phyloP scores from a whole-genome alignment of 768 basidiomycete genomes.

The Calvatia gigantea region DNA sequence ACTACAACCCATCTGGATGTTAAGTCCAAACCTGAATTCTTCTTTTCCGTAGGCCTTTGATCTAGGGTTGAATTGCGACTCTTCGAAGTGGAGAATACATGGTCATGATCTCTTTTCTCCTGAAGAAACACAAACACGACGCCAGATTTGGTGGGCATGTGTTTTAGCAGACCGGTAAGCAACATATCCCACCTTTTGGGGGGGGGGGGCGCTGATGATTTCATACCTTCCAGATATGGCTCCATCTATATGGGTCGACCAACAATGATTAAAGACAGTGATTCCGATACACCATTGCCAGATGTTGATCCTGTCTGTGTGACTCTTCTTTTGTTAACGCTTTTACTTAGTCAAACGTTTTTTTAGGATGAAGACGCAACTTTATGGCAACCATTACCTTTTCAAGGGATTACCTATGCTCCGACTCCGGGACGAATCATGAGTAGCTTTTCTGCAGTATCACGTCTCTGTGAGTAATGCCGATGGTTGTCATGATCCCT shows the following conservation, averaged over 20 bases:
- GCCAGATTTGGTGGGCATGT: constrained; percentile 81
- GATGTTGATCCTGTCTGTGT: constrained; percentile 46
- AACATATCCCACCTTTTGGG: not conserved
- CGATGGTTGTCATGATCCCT: not conserved
- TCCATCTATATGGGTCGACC: constrained; percentile 79
- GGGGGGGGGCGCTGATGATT: not conserved
- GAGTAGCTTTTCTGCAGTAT: constrained; percentile 52
- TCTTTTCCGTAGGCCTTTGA: constrained; percentile 67
- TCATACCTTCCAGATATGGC: constrained; percentile 41
- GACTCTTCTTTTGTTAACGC: not conserved
- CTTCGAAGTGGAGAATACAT: constrained; percentile 68
- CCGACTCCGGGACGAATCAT: constrained; percentile 48
- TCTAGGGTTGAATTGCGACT: constrained; percentile 76
- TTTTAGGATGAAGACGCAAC: constrained; percentile 57
- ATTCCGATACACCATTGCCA: constrained; percentile 67
- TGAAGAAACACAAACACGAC: constrained; percentile 66
- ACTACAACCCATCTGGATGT: constrained; percentile 18
- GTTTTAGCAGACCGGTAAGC: constrained; percentile 65
- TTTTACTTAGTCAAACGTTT: constrained; percentile 4
- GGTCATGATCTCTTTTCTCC: constrained; percentile 57
- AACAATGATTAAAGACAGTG: constrained; percentile 60
- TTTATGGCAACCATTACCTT: constrained; percentile 47
- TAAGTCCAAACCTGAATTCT: constrained; percentile 8
- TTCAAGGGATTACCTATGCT: constrained; percentile 37
- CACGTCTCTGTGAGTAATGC: constrained; percentile 50